Evolutionary conservation across 2,329 filamentous ascomycete species (phyloP), one percentile per base, ranked within the genome.

Genomic region (Dactylonectria estremocensis): DNA sequence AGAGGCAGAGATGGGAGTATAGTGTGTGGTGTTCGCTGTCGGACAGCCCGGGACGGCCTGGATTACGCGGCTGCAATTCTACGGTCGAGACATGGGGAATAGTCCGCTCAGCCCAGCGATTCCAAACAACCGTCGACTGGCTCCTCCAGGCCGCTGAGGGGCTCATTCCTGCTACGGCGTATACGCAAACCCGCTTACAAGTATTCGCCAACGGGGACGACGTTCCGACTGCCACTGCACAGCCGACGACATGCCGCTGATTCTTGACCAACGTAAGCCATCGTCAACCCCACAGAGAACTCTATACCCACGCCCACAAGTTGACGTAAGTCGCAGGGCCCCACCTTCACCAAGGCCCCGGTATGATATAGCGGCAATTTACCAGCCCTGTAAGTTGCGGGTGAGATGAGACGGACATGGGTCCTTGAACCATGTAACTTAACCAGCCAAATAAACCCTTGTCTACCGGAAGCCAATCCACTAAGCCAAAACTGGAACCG

Each of bases 1-100:
- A 52, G 48, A 31, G 48, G 48, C 48, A 31, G 48, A 52, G 14
- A 52, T 8, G 48, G 48, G 48, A 52, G 48, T 52, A 52, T 52
- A 52, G 48, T 28, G 24, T 7, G 37, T 16, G 14, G 37, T 31
- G 9, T 22, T 52, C 48, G 22, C 24, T 40, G 13, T 14, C 37
- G 37, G 37, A 40, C 48, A 16, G 22, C 48, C 48, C 22, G 14
- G 22, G 48, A 31, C 35, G 37, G 37, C 22, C 22, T 24, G 20
- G 48, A 31, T 52, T 52, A 24, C 48, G 48, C 13, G 48, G 18
- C 48, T 50, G 48, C 22, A 50, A 28, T 52, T 28, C 14, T 16
- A 52, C 48, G 24, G 7, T 9, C 48, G 14, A 52, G 5, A 16
- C 24, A 24, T 13, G 20, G 22, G 24, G 48, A 52, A 31, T 16